phyloP scores from a whole-genome alignment of 1,284 basidiomycete genomes.

The Ceratobasidium sp. region DNA sequence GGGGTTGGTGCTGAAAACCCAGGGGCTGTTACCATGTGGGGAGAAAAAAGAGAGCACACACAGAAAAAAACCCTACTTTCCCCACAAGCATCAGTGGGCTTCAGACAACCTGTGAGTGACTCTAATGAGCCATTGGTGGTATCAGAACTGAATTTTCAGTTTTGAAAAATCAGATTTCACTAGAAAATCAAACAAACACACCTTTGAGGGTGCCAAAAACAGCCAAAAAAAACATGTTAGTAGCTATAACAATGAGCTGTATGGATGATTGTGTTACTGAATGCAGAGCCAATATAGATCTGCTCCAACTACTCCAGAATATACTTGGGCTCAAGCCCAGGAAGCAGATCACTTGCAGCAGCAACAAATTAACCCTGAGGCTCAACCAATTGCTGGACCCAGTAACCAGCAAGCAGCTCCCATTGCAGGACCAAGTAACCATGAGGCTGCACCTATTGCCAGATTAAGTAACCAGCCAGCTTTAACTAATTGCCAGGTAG shows the following conservation, averaged over 20 bases:
- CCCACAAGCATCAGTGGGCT: neutral
- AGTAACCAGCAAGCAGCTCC: neutral
- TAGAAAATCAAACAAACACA: too few relatives aligned
- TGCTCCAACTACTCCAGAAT: slow-evolving; percentile 6
- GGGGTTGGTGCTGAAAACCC: neutral
- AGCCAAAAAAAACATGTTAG: too few relatives aligned
- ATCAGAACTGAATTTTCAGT: too few relatives aligned
- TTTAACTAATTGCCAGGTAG: neutral
- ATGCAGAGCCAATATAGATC: too few relatives aligned
- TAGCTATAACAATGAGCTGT: too few relatives aligned
- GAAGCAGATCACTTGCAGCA: neutral
- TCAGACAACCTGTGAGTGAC: too few relatives aligned
- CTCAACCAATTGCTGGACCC: neutral
- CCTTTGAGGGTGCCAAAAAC: too few relatives aligned
- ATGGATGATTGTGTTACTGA: too few relatives aligned
- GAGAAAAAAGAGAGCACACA: slow-evolving; percentile 4
- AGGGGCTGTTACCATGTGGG: neutral
- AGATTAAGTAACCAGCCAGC: neutral
- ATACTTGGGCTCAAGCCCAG: neutral
- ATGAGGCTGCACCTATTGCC: neutral
- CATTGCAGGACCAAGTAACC: slow-evolving; percentile 5
- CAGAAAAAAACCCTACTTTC: neutral
- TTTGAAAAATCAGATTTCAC: too few relatives aligned
- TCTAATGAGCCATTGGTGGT: too few relatives aligned
- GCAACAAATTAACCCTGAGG: neutral